Evolutionary conservation across 805 yeast species (phyloP).

Genomic region (Kregervanrija pseudodelftensis): DNA sequence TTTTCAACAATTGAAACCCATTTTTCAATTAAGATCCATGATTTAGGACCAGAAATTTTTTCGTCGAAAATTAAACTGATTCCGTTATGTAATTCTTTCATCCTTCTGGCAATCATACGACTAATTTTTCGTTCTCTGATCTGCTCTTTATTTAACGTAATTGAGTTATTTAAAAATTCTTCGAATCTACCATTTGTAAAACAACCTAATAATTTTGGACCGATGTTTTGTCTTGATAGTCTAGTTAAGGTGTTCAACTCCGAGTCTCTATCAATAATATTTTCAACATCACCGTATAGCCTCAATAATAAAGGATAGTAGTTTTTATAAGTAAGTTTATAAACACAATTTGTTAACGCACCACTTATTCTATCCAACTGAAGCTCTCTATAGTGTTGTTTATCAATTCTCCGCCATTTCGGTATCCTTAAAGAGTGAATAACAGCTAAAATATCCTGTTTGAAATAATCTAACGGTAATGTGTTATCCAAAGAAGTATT

Average conservation of each 20-base stretch:
- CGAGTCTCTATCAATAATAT: constrained; percentile 76
- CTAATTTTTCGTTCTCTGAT: constrained; percentile 70
- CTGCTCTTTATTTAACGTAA: constrained; percentile 65
- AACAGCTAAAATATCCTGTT: constrained; percentile 67
- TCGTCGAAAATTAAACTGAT: constrained; percentile 59
- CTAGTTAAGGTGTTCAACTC: constrained; percentile 71
- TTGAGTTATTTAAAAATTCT: constrained; percentile 80
- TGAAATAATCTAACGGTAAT: constrained; percentile 77
- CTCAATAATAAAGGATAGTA: constrained; percentile 64
- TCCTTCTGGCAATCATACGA: constrained; percentile 86
- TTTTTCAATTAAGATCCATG: constrained; percentile 62
- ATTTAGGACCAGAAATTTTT: constrained; percentile 50
- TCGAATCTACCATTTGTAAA: constrained; percentile 91
- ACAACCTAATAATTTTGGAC: constrained; percentile 84
- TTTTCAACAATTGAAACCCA: constrained; percentile 54
- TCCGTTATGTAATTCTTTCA: constrained; percentile 88
- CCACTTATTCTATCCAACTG: constrained; percentile 70
- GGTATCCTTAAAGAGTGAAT: constrained; percentile 58
- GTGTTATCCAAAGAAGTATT: constrained; percentile 52
- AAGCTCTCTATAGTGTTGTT: constrained; percentile 35
- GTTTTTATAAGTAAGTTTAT: constrained; percentile 43
- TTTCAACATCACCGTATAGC: constrained; percentile 83
- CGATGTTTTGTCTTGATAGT: constrained; percentile 70
- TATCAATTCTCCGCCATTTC: constrained; percentile 65
- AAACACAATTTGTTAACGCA: constrained; percentile 89